These are phyloP conservation scores for Penicillium sp. DNA, from an alignment of 2,329 filamentous ascomycete genomes.

Conservation along the genomic window DNA sequence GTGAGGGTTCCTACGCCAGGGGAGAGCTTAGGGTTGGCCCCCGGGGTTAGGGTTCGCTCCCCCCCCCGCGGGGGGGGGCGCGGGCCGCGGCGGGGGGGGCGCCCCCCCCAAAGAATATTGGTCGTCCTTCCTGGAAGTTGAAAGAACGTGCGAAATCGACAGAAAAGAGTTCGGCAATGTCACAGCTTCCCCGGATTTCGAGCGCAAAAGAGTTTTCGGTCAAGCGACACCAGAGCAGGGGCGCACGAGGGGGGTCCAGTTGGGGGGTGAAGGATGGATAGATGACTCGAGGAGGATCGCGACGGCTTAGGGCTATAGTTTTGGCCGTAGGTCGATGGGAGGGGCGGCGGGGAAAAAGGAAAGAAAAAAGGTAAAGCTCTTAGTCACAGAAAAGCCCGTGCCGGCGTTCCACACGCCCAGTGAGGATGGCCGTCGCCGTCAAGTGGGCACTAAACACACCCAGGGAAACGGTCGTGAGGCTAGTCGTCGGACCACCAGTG, in stretches of 20 bases:
- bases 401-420: slow-evolving; percentile 13
- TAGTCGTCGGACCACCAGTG: not conserved
- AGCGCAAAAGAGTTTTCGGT: slow-evolving; percentile 15
- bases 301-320: slow-evolving; percentile 7
- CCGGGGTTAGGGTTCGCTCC: no score
- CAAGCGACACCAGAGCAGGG: slow-evolving; percentile 5
- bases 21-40: no score
- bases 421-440: not conserved
- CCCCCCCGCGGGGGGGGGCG: no score
- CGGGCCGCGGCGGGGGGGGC: no score
- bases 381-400: slow-evolving; percentile 30
- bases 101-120: slow-evolving; percentile 2
- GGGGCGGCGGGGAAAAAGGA: slow-evolving; percentile 19
- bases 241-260: not conserved
- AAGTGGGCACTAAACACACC: not conserved
- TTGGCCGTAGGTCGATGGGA: slow-evolving; percentile 12
- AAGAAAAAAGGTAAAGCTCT: slow-evolving; percentile 23
- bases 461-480: not conserved
- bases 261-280: not conserved
- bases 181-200: slow-evolving; percentile 29
- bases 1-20: no score
- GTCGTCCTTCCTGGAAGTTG: no score
- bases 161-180: slow-evolving; percentile 7
- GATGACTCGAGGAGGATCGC: not conserved
- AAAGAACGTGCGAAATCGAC: slow-evolving; percentile 1